Conservation (phyloP, 1,284 basidiomycete genomes). For the Mycosarcoma mackinlayi region DNA sequence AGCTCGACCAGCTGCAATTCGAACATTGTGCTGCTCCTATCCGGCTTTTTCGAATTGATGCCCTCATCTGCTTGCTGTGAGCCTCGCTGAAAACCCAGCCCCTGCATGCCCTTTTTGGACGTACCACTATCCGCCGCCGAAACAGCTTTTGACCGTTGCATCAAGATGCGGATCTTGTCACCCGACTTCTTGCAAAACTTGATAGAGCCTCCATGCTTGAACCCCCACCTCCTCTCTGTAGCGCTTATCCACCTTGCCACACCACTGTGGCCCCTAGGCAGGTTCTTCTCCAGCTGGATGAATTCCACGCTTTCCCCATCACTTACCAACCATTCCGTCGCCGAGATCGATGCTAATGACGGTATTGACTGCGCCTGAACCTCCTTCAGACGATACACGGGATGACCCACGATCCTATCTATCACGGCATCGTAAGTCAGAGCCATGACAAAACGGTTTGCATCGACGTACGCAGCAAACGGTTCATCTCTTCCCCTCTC, state of each 20-base stretch:
- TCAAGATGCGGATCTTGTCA: conserved; percentile 11
- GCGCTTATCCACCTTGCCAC: conserved; percentile 15
- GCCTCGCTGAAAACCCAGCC: conserved; percentile 18
- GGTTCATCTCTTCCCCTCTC: conserved; percentile 13
- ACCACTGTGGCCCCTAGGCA: neutral
- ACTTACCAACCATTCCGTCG: conserved; percentile 31
- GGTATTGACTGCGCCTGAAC: conserved; percentile 5
- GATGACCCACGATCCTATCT: conserved; percentile 28
- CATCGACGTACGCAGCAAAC: conserved; percentile 45
- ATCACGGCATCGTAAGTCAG: conserved; percentile 16
- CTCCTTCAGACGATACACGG: conserved; percentile 21
- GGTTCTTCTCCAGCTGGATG: conserved; percentile 13
- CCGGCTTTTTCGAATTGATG: neutral
- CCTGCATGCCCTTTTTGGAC: conserved; percentile 18
- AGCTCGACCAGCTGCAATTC: conserved; percentile 32
- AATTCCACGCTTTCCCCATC: conserved; percentile 1
- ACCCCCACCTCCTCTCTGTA: conserved; percentile 1
- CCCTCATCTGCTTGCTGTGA: neutral
- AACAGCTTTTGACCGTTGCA: conserved; percentile 14
- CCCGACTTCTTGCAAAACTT: conserved; percentile 14
- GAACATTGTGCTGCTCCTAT: conserved; percentile 22
- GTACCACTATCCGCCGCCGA: neutral
- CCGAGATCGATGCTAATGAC: conserved; percentile 24
- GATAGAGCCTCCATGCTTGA: conserved; percentile 10
- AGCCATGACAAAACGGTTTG: conserved; percentile 29